Base-by-base conservation (phyloP, 352 stramenopile genomes). In the Thraustochytrium sp. region DNA sequence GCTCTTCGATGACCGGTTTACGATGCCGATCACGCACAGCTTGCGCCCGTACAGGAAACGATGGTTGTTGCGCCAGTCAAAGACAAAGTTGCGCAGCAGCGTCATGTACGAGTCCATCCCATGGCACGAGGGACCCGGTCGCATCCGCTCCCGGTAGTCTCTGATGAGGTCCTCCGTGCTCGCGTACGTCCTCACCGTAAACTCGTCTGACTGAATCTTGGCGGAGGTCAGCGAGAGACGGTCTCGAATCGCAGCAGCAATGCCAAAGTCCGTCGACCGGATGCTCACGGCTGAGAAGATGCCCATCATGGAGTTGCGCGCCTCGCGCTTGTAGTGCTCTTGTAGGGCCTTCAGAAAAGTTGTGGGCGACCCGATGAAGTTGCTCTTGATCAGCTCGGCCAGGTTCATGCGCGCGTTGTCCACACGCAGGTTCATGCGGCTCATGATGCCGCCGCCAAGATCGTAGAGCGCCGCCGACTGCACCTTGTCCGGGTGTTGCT, bases 41-140 rank as follows among this genome's bases (percentile, higher is more conserved):
- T 38, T 80, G 16, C 68, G 68, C n/a, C 48, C 68, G 68, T 80
- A 80, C n/a, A 80, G 26, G 44, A 80, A 80, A 23, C 68, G 68
- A 26, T 80, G 68, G 34, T 61, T 80, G 53, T 80, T 80, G 23
- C 68, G 34, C 68, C 68, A 80, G 51, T 80, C 68, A 3, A 46
- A 80, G 8, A 80, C 68, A 13, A 80, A 13, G 38, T 80, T 80
- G 9, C 68, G 68, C 16, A 80, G 48, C 51, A 80, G 23, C 4
- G 23, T 44, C 31, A 80, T 51, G 13, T 26, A 80, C 23, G 46
- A 40, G 23, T 80, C 68, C 13, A 80, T 61, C 29, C 42, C 76
- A 36, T 23, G 42, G 51, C 68, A 80, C 8, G 31, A 68, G 46
- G 9, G 18, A 11, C 31, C 31, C 16, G 68, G 68, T 3, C 48